Base-by-base conservation (phyloP, 2,329 filamentous ascomycete species). In the Claviceps paspali region DNA sequence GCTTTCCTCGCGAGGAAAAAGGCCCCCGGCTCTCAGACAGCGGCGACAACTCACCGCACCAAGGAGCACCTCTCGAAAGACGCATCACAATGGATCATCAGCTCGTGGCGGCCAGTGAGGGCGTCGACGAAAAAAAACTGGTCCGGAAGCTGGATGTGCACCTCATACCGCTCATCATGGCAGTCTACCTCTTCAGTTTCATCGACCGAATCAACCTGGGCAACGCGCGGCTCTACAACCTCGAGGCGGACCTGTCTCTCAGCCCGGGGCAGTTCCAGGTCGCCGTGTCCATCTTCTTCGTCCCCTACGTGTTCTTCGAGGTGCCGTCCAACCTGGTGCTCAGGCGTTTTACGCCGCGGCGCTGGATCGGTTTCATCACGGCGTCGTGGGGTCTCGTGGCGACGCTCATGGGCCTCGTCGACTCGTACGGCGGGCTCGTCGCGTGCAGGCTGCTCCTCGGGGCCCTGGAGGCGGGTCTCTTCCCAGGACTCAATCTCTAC, bases 141-240 rank as follows among this genome's bases (percentile, higher is more conserved):
- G 61, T 82, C 30, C 63, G 72, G 38, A 82, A 80, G 54, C 56
- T 83, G 23, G 79, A 83, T 52, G 42, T 64, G 11, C 64, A 70
- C 49, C 64, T 83, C 19, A 66, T 83, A 11, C 79, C 79, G 2
- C 60, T 82, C 15, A 63, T 82, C 6, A 80, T 81, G 71, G 53
- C 71, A 6, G 56, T 82, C 12, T 88, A 88, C 52, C 64, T 86
- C 11, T 75, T 86, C 46, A 80, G 76, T 46, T 87, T 86, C 52
- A 59, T 87, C 7, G 82, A 85, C 51, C 65, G 67, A 55, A 76
- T 82, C 37, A 84, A 84, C 50, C 84, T 85, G 39, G 76, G 78
- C 37, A 83, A 82, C 56, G 79, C 78, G 11, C 65, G 72, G 3
- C 61, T 82, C 2, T 82, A 81, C 49, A 67, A 68, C 1, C 54